Percentiles rank a stretch among this genome's conserved stretches.
Conservation (phyloP, 495 filamentous ascomycete genomes). For the Penicillium atrosanguineum region DNA sequence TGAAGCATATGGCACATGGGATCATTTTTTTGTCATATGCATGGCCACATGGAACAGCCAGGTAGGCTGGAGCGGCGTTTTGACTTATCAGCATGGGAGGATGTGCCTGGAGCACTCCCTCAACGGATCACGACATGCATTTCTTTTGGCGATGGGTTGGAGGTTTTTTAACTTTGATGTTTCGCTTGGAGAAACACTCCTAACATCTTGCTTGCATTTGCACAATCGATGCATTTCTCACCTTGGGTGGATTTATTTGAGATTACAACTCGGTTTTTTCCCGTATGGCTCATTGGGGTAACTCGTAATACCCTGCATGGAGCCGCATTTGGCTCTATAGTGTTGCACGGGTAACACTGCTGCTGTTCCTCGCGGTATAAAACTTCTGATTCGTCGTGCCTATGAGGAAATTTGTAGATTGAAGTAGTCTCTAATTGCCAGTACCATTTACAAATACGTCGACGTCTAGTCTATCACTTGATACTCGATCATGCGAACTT, state of each 20-base stretch:
- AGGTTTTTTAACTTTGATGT: slow-evolving; percentile 8
- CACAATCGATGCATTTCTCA: not conserved
- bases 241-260: not conserved
- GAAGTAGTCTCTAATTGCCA: no score
- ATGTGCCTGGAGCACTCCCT: slow-evolving; percentile 27
- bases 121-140: slow-evolving; percentile 19
- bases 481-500: no score
- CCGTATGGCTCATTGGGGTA: not conserved
- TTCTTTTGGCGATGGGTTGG: slow-evolving; percentile 9
- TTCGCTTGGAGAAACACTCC: not conserved
- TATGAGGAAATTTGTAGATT: no score
- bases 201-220: not conserved
- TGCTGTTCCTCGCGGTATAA: not conserved
- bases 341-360: not conserved
- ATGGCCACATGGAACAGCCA: slow-evolving; percentile 9
- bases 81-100: slow-evolving; percentile 19
- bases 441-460: no score
- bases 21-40: slow-evolving; percentile 13
- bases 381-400: not conserved
- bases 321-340: not conserved
- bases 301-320: not conserved
- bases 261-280: not conserved
- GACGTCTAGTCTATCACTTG: not conserved
- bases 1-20: slow-evolving; percentile 14
- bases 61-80: slow-evolving; percentile 19